These are phyloP conservation scores for Tilletia caries DNA, from an alignment of 1,284 basidiomycete species.

Conservation along the genomic window DNA sequence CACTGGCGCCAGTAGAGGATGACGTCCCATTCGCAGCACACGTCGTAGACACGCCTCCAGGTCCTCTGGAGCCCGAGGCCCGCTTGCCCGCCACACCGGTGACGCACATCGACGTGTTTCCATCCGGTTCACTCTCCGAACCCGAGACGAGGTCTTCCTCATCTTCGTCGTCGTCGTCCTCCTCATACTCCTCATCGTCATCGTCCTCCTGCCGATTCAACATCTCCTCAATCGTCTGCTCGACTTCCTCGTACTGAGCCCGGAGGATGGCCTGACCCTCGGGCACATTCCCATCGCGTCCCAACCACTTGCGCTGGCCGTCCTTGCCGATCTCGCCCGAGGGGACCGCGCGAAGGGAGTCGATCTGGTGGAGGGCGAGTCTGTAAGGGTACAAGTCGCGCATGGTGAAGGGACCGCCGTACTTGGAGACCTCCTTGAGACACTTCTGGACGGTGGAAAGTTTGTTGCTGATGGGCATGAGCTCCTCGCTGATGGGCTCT, in stretches of 20 bases:
- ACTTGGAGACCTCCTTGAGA: slow-evolving; percentile 93
- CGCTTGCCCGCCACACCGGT: background rate
- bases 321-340: slow-evolving; percentile 79
- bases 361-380: slow-evolving; percentile 90
- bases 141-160: slow-evolving; percentile 12
- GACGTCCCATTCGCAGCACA: background rate
- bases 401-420: slow-evolving; percentile 90
- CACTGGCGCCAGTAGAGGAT: background rate
- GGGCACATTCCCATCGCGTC: slow-evolving; percentile 72
- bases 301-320: slow-evolving; percentile 35
- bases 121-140: background rate
- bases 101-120: background rate
- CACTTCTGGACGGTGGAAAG: slow-evolving; percentile 65
- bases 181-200: slow-evolving; percentile 45
- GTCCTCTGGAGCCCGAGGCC: background rate
- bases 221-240: slow-evolving; percentile 74
- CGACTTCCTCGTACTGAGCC: slow-evolving; percentile 92
- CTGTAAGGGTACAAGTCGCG: slow-evolving; percentile 97
- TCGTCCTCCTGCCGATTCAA: slow-evolving; percentile 15
- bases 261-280: slow-evolving; percentile 96
- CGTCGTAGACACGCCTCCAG: background rate
- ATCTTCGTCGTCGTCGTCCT: slow-evolving; percentile 27
- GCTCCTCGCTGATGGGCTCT: slow-evolving; percentile 95
- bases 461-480: slow-evolving; percentile 81
- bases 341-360: slow-evolving; percentile 65